phyloP scores from a whole-genome alignment of 345 rosid species.

The Camelina laxa region DNA sequence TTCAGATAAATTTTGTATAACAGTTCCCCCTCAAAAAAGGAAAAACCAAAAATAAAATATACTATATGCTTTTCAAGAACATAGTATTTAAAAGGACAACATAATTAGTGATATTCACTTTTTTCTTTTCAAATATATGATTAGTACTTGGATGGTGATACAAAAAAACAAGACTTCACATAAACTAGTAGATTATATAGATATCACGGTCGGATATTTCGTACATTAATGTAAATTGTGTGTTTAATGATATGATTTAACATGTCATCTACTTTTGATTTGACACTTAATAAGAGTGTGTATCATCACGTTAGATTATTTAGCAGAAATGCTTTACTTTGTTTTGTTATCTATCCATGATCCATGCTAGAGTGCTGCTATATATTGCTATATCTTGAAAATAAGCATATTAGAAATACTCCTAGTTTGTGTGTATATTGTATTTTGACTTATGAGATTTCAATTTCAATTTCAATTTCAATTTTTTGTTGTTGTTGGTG shows the following conservation, averaged over 20 bases:
- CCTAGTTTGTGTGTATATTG: not conserved
- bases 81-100: too few species aligned
- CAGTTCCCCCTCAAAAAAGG: not conserved
- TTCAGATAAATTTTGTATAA: not conserved
- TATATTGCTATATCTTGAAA: not conserved
- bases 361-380: not conserved
- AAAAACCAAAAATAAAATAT: not conserved
- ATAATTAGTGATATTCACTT: too few species aligned
- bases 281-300: conserved; percentile 21
- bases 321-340: conserved; percentile 12
- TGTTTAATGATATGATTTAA: not conserved
- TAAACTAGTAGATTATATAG: not conserved
- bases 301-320: not conserved
- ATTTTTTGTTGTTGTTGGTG: not conserved
- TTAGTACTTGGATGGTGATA: not conserved
- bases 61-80: not conserved
- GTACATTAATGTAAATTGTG: not conserved
- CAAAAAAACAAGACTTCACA: not conserved
- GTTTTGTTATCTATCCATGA: not conserved
- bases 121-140: not conserved
- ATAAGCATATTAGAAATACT: not conserved
- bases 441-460: too few species aligned
- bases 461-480: too few species aligned
- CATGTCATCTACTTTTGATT: conserved; percentile 20
- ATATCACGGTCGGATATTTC: not conserved